Percentiles rank a stretch among this genome's conserved stretches.
Evolutionary conservation across 345 rosid species (phyloP).

Genomic region (Toxicodendron radicans): DNA sequence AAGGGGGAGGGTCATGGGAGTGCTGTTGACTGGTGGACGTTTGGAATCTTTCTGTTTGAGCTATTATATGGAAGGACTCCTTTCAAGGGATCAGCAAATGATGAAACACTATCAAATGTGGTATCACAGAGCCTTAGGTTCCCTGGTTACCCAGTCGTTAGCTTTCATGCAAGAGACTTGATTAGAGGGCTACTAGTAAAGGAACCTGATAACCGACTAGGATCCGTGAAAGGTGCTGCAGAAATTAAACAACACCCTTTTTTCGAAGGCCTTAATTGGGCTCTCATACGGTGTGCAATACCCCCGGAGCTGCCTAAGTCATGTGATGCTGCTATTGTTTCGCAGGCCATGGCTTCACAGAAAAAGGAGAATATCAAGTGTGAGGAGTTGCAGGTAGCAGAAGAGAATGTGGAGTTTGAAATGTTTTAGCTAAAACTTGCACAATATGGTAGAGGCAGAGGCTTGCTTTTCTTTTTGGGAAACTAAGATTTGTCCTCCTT

Average conservation of each 20-base stretch:
- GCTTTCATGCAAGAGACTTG: slow-evolving; percentile 68
- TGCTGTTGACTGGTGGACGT: slow-evolving; percentile 88
- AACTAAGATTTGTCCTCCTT: slow-evolving; percentile 6
- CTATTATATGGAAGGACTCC: slow-evolving; percentile 70
- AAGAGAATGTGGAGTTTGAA: slow-evolving; percentile 50
- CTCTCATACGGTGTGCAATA: slow-evolving; percentile 62
- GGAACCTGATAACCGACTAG: slow-evolving; percentile 66
- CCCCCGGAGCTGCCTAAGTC: slow-evolving; percentile 66
- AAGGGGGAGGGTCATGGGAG: slow-evolving; percentile 81
- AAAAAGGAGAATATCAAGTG: slow-evolving; percentile 31
- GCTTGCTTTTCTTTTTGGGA: slow-evolving; percentile 17
- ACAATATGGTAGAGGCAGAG: neutral
- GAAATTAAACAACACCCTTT: slow-evolving; percentile 77
- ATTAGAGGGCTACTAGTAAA: slow-evolving; percentile 64
- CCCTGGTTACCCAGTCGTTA: slow-evolving; percentile 53
- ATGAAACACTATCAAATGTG: slow-evolving; percentile 66
- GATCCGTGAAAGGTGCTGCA: slow-evolving; percentile 68
- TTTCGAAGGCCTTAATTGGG: slow-evolving; percentile 83
- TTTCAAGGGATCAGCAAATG: slow-evolving; percentile 68
- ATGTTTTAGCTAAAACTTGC: slow-evolving; percentile 43
- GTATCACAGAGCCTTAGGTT: slow-evolving; percentile 63
- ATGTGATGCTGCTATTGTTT: slow-evolving; percentile 25
- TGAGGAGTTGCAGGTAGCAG: slow-evolving; percentile 34
- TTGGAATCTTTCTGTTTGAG: slow-evolving; percentile 74
- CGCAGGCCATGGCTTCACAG: slow-evolving; percentile 20